A percentile compares a stretch with the other conserved stretches of the same genome.
phyloP scores from a whole-genome alignment of 2,329 filamentous ascomycete genomes.

The Calonectria multiphialidica region DNA sequence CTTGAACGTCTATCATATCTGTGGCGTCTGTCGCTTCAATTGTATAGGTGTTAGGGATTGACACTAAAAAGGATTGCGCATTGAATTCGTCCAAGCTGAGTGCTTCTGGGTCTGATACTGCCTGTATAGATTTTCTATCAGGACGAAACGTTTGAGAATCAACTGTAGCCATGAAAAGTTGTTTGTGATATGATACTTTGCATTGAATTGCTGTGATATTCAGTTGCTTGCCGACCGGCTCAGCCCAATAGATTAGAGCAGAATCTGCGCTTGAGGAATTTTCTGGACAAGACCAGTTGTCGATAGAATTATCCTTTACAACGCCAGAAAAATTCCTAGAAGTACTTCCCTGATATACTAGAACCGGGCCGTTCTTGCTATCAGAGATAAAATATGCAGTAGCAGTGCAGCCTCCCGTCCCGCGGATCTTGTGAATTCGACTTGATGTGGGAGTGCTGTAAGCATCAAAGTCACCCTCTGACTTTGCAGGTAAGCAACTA shows the following conservation, averaged over 20 bases:
- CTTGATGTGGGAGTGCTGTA: too few relatives aligned
- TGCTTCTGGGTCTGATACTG: not conserved
- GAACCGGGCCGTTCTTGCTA: not conserved
- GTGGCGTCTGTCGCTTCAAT: too few relatives aligned
- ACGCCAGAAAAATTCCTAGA: too few relatives aligned
- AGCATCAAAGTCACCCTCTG: too few relatives aligned
- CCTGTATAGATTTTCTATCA: not conserved
- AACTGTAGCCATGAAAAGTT: not conserved
- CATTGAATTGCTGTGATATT: slow-evolving; percentile 3
- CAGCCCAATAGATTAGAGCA: not conserved
- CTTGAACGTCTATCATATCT: too few relatives aligned
- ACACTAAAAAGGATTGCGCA: not conserved
- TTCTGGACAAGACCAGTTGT: not conserved
- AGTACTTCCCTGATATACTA: too few relatives aligned
- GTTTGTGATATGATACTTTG: not conserved
- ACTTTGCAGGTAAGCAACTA: not conserved
- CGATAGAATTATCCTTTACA: too few relatives aligned
- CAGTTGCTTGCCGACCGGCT: not conserved
- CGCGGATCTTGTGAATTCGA: not conserved
- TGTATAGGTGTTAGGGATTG: too few relatives aligned
- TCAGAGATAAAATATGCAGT: not conserved
- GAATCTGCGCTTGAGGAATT: not conserved
- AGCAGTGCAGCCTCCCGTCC: not conserved
- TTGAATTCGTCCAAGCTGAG: not conserved
- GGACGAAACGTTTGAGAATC: not conserved